Percentiles rank a stretch among this genome's conserved stretches.
Evolutionary conservation across 2,329 filamentous ascomycete genomes (phyloP).

Genomic region (Colletotrichum sp.): DNA sequence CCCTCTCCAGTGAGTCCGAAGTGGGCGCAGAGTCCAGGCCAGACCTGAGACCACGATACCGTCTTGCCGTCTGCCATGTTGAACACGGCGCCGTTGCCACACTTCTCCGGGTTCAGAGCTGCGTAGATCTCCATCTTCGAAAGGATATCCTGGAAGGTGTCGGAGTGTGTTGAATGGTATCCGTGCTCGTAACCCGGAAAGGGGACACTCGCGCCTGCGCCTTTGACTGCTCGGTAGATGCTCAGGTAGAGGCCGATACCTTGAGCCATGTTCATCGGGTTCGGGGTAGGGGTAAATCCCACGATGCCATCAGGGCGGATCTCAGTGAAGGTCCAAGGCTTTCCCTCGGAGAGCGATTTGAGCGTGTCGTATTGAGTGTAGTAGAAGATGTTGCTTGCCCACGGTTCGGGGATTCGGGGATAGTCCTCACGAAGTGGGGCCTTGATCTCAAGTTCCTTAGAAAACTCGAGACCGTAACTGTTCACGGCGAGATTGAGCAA

Average conservation of each 20-base stretch:
- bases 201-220: constrained; percentile 13
- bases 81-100: constrained; percentile 16
- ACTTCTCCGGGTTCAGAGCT: constrained; percentile 8
- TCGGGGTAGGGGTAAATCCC: constrained; percentile 18
- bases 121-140: constrained; percentile 23
- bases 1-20: constrained; percentile 19
- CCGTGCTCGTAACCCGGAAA: constrained; percentile 16
- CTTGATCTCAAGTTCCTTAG: not conserved
- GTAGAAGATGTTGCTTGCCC: constrained; percentile 22
- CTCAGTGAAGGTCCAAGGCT: constrained; percentile 23
- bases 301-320: constrained; percentile 24
- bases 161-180: constrained; percentile 19
- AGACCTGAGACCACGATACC: constrained; percentile 21
- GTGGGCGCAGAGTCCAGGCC: constrained; percentile 17
- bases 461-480: constrained; percentile 21
- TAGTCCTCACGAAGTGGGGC: constrained; percentile 8
- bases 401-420: constrained; percentile 22
- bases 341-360: constrained; percentile 2
- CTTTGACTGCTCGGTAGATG: constrained; percentile 16
- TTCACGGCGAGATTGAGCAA: not conserved
- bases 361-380: constrained; percentile 20
- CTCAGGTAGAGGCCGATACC: constrained; percentile 21
- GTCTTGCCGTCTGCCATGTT: constrained; percentile 20
- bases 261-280: constrained; percentile 23
- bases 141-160: constrained; percentile 24